These are phyloP conservation scores for Curvularia sp. DNA, from an alignment of 2,329 filamentous ascomycete genomes.

Conservation along the genomic window DNA sequence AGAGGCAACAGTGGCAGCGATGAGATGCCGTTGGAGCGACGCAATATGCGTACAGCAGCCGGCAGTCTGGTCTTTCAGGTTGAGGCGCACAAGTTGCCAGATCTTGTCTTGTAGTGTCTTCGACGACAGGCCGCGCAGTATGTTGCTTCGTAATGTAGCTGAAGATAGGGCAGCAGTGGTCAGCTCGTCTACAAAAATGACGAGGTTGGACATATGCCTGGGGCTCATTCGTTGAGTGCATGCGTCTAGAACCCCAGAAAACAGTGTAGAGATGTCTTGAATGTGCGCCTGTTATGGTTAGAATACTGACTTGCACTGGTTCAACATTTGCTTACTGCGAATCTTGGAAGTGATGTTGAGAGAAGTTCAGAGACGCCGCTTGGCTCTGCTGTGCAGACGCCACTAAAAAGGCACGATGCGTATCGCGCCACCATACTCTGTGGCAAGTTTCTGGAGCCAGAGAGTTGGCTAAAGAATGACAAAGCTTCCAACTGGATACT, in stretches of 20 bases:
- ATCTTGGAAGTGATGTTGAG: conserved; percentile 33
- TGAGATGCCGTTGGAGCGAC: conserved; percentile 24
- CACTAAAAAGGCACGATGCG: conserved; percentile 22
- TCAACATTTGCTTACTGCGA: conserved; percentile 31
- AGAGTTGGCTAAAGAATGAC: conserved; percentile 40
- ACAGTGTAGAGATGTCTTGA: conserved; percentile 24
- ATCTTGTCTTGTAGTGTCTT: conserved; percentile 31
- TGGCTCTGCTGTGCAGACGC: conserved; percentile 18
- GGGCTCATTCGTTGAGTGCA: conserved; percentile 17
- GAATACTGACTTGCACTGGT: background rate
- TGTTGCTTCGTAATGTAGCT: conserved; percentile 23
- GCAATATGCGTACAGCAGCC: conserved; percentile 26
- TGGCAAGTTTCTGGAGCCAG: conserved; percentile 26
- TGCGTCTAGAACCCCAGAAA: conserved; percentile 25
- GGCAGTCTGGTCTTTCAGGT: background rate
- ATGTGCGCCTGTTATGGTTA: conserved; percentile 30
- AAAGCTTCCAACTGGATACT: conserved; percentile 41
- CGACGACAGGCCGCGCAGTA: conserved; percentile 38
- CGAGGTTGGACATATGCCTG: conserved; percentile 16
- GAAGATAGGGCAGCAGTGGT: conserved; percentile 19
- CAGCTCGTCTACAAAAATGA: conserved; percentile 29
- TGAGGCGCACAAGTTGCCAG: conserved; percentile 24
- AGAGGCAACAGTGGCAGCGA: conserved; percentile 36
- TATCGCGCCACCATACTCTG: conserved; percentile 33
- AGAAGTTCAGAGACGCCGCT: conserved; percentile 28